Evolutionary conservation across 495 filamentous ascomycete genomes (phyloP).

Genomic region (Podospora appendiculata): DNA sequence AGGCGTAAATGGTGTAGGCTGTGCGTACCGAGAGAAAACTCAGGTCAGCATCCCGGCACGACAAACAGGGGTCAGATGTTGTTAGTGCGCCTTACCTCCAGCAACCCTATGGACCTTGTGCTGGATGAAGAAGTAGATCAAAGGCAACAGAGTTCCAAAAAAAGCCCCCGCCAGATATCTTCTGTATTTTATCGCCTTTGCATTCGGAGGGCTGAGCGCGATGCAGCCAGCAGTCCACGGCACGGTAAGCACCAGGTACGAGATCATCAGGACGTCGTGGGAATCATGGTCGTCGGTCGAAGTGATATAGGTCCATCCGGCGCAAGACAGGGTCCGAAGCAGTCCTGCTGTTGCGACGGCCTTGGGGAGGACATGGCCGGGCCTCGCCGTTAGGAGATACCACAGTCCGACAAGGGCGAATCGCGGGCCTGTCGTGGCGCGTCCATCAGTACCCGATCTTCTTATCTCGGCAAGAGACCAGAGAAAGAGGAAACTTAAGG

Average conservation of each 20-base stretch:
- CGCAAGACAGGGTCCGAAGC: conserved; percentile 87
- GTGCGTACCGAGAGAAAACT: conserved; percentile 12
- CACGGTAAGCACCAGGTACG: conserved; percentile 86
- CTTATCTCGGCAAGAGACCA: neutral
- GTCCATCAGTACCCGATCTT: neutral
- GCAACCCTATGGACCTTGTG: conserved; percentile 94
- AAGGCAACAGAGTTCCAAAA: conserved; percentile 81
- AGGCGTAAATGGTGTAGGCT: conserved; percentile 98
- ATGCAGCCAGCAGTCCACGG: conserved; percentile 95
- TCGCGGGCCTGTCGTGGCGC: conserved; percentile 57
- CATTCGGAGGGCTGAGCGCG: conserved; percentile 79
- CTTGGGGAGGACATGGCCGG: conserved; percentile 69
- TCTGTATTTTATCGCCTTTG: conserved; percentile 76
- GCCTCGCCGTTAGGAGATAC: conserved; percentile 79
- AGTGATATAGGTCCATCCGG: conserved; percentile 98
- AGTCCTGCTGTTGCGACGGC: conserved; percentile 73
- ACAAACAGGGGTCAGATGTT: neutral
- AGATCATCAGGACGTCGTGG: conserved; percentile 99
- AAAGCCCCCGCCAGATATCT: conserved; percentile 79
- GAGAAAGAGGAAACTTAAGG: too few species aligned
- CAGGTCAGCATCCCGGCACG: conserved; percentile 2
- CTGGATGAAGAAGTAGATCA: conserved; percentile 97
- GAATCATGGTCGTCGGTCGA: conserved; percentile 97
- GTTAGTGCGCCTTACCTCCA: conserved; percentile 59
- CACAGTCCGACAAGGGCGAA: conserved; percentile 88